A percentile compares a stretch with the other conserved stretches of the same genome.
Conservation (phyloP, 1,284 basidiomycete genomes). For the Sphagnurus paluster region DNA sequence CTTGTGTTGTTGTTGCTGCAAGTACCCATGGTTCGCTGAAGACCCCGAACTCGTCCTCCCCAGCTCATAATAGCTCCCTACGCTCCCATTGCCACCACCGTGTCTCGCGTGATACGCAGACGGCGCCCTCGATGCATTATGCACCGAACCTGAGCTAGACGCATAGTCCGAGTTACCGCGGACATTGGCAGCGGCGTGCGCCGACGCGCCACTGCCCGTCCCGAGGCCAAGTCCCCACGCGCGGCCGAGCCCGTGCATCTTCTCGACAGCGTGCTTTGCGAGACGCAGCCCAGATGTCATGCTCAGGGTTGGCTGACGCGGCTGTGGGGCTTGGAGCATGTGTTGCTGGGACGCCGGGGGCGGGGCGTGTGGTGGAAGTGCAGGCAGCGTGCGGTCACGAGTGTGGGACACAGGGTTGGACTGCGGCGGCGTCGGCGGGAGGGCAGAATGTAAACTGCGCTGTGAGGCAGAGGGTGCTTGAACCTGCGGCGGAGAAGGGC, state of each 20-base stretch:
- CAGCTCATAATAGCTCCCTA: conserved; percentile 12
- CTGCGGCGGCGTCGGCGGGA: no score
- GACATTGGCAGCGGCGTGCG: conserved; percentile 4
- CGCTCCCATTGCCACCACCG: not conserved
- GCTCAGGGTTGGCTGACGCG: conserved; percentile 68
- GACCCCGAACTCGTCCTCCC: conserved; percentile 25
- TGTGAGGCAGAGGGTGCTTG: no score
- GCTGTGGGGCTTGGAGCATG: conserved; percentile 25
- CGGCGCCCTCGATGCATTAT: conserved; percentile 8
- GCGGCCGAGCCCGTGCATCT: conserved; percentile 69
- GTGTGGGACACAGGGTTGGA: no score
- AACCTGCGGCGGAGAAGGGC: no score
- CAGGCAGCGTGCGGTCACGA: no score
- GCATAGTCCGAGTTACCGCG: conserved; percentile 13
- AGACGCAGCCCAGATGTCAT: conserved; percentile 66
- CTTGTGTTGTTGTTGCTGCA: conserved; percentile 10
- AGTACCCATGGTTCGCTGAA: conserved; percentile 10
- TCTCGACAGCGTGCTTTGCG: conserved; percentile 76
- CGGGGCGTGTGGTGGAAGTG: conserved; percentile 17
- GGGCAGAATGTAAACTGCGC: no score
- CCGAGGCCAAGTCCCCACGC: conserved; percentile 55
- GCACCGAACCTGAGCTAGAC: conserved; percentile 9
- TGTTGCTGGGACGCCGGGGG: conserved; percentile 25
- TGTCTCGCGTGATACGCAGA: conserved; percentile 17
- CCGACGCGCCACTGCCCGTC: conserved; percentile 18